phyloP scores from a whole-genome alignment of 139 green algal genomes.

The Pleodorina starrii region DNA sequence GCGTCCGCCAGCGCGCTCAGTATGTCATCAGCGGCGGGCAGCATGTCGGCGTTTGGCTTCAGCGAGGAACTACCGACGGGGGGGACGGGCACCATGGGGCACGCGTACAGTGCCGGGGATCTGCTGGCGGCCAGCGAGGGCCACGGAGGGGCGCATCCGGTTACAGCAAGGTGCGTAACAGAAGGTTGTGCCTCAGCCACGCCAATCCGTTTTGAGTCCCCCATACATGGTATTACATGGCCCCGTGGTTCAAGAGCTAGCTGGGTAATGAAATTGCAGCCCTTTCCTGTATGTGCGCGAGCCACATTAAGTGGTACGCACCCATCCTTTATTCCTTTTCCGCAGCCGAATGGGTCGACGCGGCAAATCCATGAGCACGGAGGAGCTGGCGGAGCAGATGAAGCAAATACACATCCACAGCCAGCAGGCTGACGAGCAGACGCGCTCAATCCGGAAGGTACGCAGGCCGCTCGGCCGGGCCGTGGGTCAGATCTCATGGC shows the following conservation, averaged over 20 bases:
- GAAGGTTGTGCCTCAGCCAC: too few relatives aligned
- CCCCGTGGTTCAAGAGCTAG: too few relatives aligned
- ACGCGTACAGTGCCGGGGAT: slow-evolving; percentile 30
- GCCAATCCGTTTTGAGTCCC: too few relatives aligned
- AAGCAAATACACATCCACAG: not conserved
- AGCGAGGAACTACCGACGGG: not conserved
- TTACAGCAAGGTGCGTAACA: too few relatives aligned
- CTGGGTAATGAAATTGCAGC: too few relatives aligned
- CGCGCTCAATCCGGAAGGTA: slow-evolving; percentile 29
- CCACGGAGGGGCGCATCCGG: too few relatives aligned
- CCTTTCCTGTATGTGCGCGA: too few relatives aligned
- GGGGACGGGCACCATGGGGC: not conserved
- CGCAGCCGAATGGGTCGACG: not conserved
- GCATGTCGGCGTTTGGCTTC: not conserved
- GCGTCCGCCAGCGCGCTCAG: not conserved
- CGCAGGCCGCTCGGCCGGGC: too few relatives aligned
- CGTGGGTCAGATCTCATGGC: too few relatives aligned
- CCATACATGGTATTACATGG: too few relatives aligned
- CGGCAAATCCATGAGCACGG: slow-evolving; percentile 37
- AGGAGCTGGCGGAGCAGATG: slow-evolving; percentile 33
- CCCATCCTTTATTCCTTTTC: not conserved
- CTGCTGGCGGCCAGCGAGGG: not conserved
- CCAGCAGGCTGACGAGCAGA: slow-evolving; percentile 17
- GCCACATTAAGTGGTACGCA: too few relatives aligned
- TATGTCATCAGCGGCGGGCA: not conserved